phyloP scores from a whole-genome alignment of 2,329 filamentous ascomycete species.

The Pseudogymnoascus verrucosus region DNA sequence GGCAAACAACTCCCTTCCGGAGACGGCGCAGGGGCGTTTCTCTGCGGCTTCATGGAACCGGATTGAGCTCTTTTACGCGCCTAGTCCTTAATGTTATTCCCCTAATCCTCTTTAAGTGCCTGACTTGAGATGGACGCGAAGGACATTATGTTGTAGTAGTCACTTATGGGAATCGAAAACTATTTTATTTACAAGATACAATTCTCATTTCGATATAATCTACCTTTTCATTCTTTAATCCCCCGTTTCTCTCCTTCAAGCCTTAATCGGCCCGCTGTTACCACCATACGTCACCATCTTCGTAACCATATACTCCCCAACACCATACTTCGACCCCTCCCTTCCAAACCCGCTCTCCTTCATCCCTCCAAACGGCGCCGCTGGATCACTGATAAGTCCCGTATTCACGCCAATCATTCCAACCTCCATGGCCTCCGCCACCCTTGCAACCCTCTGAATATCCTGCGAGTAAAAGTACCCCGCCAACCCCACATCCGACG shows the following conservation, averaged over 20 bases:
- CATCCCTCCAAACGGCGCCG: slow-evolving; percentile 48
- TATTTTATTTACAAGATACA: background rate
- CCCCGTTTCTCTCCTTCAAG: background rate
- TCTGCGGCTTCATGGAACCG: too few species aligned
- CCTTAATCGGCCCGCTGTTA: slow-evolving; percentile 1
- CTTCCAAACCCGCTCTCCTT: slow-evolving; percentile 49
- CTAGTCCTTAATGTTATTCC: too few species aligned
- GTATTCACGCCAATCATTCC: slow-evolving; percentile 86
- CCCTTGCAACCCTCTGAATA: slow-evolving; percentile 49
- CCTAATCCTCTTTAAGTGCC: too few species aligned
- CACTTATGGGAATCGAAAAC: background rate
- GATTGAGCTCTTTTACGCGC: too few species aligned
- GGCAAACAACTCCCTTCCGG: too few species aligned
- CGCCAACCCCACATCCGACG: slow-evolving; percentile 76
- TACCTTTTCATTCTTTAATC: background rate
- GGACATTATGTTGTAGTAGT: background rate
- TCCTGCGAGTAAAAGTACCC: slow-evolving; percentile 84
- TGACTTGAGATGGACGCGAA: too few species aligned
- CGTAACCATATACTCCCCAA: slow-evolving; percentile 44
- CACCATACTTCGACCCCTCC: slow-evolving; percentile 46
- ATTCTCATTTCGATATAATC: background rate
- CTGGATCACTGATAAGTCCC: slow-evolving; percentile 49
- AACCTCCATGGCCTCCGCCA: slow-evolving; percentile 66
- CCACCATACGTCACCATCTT: slow-evolving; percentile 37
- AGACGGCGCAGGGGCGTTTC: too few species aligned